phyloP scores from a whole-genome alignment of 176 grass and related monocot genomes.

The Dactylis glomerata region DNA sequence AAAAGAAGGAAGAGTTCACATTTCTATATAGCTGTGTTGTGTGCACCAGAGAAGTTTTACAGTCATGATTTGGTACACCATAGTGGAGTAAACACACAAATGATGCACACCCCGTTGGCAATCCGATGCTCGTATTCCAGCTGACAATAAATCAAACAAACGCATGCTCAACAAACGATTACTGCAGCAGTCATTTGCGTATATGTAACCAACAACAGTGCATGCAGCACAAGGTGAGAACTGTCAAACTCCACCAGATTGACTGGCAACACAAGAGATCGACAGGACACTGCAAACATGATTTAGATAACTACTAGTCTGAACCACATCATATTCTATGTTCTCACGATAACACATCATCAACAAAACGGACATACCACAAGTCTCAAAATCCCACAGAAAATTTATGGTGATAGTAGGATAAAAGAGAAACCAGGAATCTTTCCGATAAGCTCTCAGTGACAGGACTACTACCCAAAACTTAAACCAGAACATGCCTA shows the following conservation, averaged over 20 bases:
- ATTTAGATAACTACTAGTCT: background rate
- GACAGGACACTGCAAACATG: background rate
- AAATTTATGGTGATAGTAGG: constrained; percentile 6
- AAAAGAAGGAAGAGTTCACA: too few relatives aligned
- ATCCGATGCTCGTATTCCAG: too few relatives aligned
- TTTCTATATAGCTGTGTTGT: too few relatives aligned
- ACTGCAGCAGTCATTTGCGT: too few relatives aligned
- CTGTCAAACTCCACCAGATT: background rate
- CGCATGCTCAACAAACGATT: too few relatives aligned
- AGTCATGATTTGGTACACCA: too few relatives aligned
- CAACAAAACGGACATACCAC: background rate
- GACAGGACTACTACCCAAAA: constrained; percentile 30
- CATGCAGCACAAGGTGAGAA: background rate
- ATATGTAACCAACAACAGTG: too few relatives aligned
- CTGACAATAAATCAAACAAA: too few relatives aligned
- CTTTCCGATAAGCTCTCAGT: background rate
- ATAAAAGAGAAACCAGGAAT: constrained; percentile 18
- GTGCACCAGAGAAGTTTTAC: too few relatives aligned
- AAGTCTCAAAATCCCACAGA: background rate
- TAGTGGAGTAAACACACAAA: too few relatives aligned
- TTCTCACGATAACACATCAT: constrained; percentile 18
- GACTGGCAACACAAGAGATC: background rate
- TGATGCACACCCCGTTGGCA: too few relatives aligned
- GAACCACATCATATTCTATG: constrained; percentile 24
- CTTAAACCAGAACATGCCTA: constrained; percentile 32